Percentiles rank a stretch among this genome's conserved stretches.
These are phyloP conservation scores for Tetrahymena thermophila DNA, from an alignment of 73 alveolate genomes.

Conservation along the genomic window DNA sequence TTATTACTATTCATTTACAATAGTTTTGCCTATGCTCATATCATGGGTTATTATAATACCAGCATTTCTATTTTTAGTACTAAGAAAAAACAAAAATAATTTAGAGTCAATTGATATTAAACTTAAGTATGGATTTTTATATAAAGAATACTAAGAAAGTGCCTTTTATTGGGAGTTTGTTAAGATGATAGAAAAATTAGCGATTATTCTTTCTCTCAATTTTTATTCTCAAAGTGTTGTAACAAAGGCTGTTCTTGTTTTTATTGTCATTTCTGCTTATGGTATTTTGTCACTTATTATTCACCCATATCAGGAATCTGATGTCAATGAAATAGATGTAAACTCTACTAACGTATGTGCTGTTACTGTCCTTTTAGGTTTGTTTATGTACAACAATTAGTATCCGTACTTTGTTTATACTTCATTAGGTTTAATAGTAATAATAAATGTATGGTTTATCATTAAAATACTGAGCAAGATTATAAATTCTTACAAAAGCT, in stretches of 20 bases:
- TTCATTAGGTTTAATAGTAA: neutral
- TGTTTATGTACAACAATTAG: neutral
- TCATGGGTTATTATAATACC: slow-evolving; percentile 26
- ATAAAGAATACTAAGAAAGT: neutral
- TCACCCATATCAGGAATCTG: neutral
- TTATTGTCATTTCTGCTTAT: neutral
- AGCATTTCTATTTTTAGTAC: neutral
- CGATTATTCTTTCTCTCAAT: neutral
- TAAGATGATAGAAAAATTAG: slow-evolving; percentile 6
- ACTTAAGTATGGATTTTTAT: slow-evolving; percentile 22
- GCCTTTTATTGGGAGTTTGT: slow-evolving; percentile 29
- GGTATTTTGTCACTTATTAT: neutral
- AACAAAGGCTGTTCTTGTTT: neutral
- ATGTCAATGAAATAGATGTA: neutral
- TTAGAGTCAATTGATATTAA: neutral
- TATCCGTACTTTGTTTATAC: neutral
- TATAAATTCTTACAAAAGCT: neutral
- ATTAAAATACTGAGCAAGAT: neutral
- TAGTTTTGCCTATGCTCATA: slow-evolving; percentile 13
- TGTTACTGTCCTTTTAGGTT: neutral
- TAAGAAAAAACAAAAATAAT: neutral
- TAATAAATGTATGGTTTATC: neutral
- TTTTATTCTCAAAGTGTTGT: neutral
- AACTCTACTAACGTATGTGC: neutral
- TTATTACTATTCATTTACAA: neutral